Percentiles rank a stretch among this genome's conserved stretches.
These are phyloP conservation scores for Ustilago tritici DNA, from an alignment of 1,284 basidiomycete species.

Conservation along the genomic window DNA sequence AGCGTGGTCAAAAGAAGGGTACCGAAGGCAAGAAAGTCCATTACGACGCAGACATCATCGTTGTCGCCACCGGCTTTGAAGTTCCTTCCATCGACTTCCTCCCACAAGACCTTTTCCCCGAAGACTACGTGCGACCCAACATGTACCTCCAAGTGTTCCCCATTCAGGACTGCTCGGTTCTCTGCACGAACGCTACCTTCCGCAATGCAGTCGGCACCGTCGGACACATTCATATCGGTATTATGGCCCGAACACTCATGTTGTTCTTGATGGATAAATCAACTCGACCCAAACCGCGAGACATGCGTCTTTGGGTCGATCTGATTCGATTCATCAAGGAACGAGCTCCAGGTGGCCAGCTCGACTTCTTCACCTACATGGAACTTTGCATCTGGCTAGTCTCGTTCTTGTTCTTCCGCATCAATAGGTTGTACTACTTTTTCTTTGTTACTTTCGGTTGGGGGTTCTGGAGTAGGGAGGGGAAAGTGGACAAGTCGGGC, in stretches of 20 bases:
- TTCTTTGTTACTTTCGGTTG: conserved; percentile 65
- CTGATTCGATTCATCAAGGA: conserved; percentile 75
- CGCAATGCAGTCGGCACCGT: conserved; percentile 71
- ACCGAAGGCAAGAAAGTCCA: conserved; percentile 69
- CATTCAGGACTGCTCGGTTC: conserved; percentile 74
- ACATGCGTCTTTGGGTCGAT: conserved; percentile 79
- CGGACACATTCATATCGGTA: conserved; percentile 61
- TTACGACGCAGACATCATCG: conserved; percentile 74
- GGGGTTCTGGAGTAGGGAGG: conserved; percentile 61
- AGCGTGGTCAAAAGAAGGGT: conserved; percentile 65
- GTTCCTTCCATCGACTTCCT: conserved; percentile 75
- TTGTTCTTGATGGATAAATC: conserved; percentile 75
- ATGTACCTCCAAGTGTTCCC: conserved; percentile 78
- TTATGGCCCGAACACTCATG: conserved; percentile 75
- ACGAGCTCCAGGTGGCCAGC: conserved; percentile 74
- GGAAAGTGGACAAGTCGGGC: conserved; percentile 43
- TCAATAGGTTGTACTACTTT: conserved; percentile 54
- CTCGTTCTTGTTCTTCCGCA: conserved; percentile 60
- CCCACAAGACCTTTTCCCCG: conserved; percentile 75
- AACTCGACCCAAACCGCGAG: conserved; percentile 73
- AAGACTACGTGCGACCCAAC: conserved; percentile 74
- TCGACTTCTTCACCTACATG: conserved; percentile 78
- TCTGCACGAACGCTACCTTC: conserved; percentile 76
- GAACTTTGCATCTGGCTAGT: conserved; percentile 72
- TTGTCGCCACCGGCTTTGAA: conserved; percentile 77